These are phyloP conservation scores for Daedalea quercina DNA, from an alignment of 768 basidiomycete genomes.

Conservation along the genomic window DNA sequence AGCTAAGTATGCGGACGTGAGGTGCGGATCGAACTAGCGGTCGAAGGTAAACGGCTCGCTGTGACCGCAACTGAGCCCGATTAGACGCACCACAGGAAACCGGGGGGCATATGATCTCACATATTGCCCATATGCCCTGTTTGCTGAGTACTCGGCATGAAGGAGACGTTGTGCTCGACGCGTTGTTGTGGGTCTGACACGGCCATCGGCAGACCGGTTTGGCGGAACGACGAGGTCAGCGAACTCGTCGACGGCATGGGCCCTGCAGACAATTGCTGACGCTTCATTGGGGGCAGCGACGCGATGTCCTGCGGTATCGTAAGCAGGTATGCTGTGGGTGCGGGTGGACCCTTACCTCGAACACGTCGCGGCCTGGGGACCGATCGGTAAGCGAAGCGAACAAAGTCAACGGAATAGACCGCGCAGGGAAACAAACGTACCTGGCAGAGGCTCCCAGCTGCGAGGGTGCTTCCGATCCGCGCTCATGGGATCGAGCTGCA, in stretches of 20 bases:
- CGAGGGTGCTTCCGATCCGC: slow-evolving; percentile 21
- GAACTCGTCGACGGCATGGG: slow-evolving; percentile 12
- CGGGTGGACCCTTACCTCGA: slow-evolving; percentile 19
- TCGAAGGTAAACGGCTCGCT: neutral
- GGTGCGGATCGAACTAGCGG: too few species aligned
- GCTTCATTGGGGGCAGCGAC: slow-evolving; percentile 20
- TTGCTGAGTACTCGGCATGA: slow-evolving; percentile 7
- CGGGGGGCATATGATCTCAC: neutral
- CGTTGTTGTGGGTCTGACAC: slow-evolving; percentile 5
- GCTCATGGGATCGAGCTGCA: slow-evolving; percentile 17
- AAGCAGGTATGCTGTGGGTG: neutral
- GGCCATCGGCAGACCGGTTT: slow-evolving; percentile 8
- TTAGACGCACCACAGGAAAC: neutral
- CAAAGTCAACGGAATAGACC: too few species aligned
- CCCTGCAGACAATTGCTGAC: slow-evolving; percentile 17
- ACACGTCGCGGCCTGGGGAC: slow-evolving; percentile 13
- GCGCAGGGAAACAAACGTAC: slow-evolving; percentile 10
- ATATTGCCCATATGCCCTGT: neutral
- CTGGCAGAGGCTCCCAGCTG: slow-evolving; percentile 20
- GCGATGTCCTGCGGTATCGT: slow-evolving; percentile 18
- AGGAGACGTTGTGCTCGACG: slow-evolving; percentile 8
- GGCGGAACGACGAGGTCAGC: slow-evolving; percentile 15
- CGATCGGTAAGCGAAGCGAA: neutral
- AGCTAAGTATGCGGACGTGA: too few species aligned
- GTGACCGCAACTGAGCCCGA: too few species aligned